Conservation (phyloP, 1,284 basidiomycete genomes). For the Fomitiporia mediterranea region DNA sequence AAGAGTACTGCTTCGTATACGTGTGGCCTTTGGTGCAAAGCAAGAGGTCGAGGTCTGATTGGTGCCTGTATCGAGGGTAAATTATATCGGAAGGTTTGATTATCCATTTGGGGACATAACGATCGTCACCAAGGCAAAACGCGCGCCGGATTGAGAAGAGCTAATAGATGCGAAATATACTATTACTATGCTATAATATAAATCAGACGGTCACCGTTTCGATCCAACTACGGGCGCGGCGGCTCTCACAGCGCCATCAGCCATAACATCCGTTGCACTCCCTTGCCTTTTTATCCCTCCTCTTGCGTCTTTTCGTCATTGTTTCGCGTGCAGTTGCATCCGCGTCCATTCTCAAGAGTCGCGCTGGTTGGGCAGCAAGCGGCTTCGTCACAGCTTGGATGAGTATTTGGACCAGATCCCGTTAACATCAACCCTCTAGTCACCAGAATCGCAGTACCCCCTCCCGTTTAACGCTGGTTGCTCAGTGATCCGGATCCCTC, state of each 20-base stretch:
- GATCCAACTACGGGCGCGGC: constrained; percentile 1
- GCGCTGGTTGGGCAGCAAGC: neutral
- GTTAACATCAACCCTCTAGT: neutral
- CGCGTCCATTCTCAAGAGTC: neutral
- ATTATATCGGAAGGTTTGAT: neutral
- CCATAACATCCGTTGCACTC: neutral
- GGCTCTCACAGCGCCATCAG: neutral
- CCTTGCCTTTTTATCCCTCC: neutral
- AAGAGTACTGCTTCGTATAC: neutral
- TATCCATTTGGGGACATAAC: neutral
- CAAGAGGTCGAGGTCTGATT: neutral
- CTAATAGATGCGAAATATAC: neutral
- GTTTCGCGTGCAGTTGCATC: neutral
- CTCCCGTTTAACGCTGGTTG: constrained; percentile 16
- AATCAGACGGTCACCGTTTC: constrained; percentile 4
- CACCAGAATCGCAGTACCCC: neutral
- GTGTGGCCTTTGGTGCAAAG: neutral
- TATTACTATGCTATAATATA: neutral
- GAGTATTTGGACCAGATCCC: neutral
- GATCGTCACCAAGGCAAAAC: constrained; percentile 18
- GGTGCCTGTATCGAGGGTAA: neutral
- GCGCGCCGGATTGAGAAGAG: neutral
- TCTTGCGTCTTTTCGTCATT: neutral
- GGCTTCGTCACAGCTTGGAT: constrained; percentile 5
- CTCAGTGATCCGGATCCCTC: constrained; percentile 1